phyloP scores from a whole-genome alignment of 257 asterid species.

The Marsdenia floribunda region DNA sequence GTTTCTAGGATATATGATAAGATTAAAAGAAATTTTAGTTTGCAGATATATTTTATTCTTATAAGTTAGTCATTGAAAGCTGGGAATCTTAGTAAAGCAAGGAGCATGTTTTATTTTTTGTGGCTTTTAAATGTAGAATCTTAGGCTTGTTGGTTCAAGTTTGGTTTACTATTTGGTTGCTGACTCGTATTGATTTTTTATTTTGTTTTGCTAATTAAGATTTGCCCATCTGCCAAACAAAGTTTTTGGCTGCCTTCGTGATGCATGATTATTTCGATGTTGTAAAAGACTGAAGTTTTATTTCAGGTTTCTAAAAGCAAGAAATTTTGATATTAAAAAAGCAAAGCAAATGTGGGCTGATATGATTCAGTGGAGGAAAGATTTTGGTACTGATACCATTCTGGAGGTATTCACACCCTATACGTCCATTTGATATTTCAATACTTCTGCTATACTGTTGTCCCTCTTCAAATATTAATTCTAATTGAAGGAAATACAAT shows the following conservation, averaged over 20 bases:
- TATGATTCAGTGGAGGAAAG: slow-evolving; percentile 97
- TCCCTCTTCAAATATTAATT: not conserved
- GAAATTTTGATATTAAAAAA: slow-evolving; percentile 77
- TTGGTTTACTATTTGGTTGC: not conserved
- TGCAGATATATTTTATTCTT: not conserved
- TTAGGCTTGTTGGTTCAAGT: not conserved
- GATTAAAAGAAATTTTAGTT: not conserved
- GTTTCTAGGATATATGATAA: not conserved
- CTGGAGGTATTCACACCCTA: slow-evolving; percentile 39
- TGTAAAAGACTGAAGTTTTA: not conserved
- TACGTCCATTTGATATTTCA: not conserved
- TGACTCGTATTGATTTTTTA: not conserved
- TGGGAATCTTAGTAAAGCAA: not conserved
- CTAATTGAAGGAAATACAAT: not conserved
- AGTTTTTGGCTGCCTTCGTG: not conserved
- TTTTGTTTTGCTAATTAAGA: not conserved
- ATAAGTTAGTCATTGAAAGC: not conserved
- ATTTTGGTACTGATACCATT: slow-evolving; percentile 80
- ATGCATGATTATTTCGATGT: not conserved
- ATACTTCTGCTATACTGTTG: not conserved
- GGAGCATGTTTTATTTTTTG: not conserved
- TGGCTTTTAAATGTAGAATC: not conserved
- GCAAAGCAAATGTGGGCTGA: slow-evolving; percentile 97
- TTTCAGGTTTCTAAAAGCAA: slow-evolving; percentile 88
- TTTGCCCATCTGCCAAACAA: not conserved